Base-by-base conservation (phyloP, 257 asterid genomes). In the Nyctanthes arbortristis region DNA sequence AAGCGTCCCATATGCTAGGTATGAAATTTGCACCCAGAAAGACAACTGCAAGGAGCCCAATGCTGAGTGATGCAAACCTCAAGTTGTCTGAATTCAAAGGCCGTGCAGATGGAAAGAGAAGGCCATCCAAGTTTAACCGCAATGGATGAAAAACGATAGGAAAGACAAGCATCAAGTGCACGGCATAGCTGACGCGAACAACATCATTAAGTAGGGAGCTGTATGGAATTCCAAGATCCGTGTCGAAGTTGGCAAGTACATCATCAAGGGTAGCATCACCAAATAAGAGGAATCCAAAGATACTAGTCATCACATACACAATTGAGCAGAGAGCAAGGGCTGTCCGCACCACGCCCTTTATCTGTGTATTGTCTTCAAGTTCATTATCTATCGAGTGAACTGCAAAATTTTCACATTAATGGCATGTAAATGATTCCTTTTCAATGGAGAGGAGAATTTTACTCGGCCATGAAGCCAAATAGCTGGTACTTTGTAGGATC, bases 1-100 rank as follows among this genome's bases (percentile, higher is more conserved):
- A 93, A 20, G 97, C 97, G 36, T 93, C 99, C 99, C 99, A 93
- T 73, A 93, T 93, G 89, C 96, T 93, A 11, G 99, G 99, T 54
- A 93, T 89, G 84, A 89, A 93, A 82, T 93, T 93, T 39, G 99
- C 99, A 28, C 96, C 96, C 59, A 91, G 71, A 78, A 91, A 91
- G 65, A 88, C 76, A 16, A 89, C 75, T 16, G 76, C 76, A 16
- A 93, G 81, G 76, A 93, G 96, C 70, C 91, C 85, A 47, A 57
- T 66, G 79, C 92, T 93, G 66, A 89, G 72, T 4, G 77, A 69
- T 16, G 90, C 83, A 71, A 92, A 92, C 70, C 98, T 82, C 66
- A 43, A 8, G 79, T 80, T 88, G 58, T 87, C 88, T 25, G 82
- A 67, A 57, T 85, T 52, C 90, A 94, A 68, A 36, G 95, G 86